These are phyloP conservation scores for Nigrospora osmanthi DNA, from an alignment of 2,329 filamentous ascomycete species.

Conservation along the genomic window DNA sequence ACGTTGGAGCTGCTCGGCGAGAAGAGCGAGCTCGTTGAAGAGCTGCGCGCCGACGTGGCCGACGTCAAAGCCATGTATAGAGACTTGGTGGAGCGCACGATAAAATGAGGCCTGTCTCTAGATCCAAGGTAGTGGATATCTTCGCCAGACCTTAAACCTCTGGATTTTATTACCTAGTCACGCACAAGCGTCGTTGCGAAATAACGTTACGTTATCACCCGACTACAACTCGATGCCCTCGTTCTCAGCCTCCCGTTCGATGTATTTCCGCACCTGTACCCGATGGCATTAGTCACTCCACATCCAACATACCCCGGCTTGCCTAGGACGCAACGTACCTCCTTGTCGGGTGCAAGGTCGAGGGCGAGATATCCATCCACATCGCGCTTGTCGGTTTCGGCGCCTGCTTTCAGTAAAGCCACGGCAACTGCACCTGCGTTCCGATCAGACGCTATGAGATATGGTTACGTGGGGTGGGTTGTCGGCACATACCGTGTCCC, in stretches of 20 bases:
- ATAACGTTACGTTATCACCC: no score
- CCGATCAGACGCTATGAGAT: neutral
- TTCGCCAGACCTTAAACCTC: no score
- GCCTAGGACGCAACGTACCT: slow-evolving; percentile 42
- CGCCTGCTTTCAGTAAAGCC: slow-evolving; percentile 73
- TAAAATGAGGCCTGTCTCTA: slow-evolving; percentile 42
- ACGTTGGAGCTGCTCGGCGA: slow-evolving; percentile 92
- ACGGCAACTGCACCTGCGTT: slow-evolving; percentile 68
- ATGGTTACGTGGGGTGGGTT: neutral
- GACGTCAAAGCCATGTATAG: slow-evolving; percentile 97
- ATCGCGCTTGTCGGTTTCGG: slow-evolving; percentile 73
- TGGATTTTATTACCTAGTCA: no score
- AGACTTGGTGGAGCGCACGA: slow-evolving; percentile 79
- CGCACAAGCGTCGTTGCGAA: no score
- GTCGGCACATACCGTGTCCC: slow-evolving; percentile 48
- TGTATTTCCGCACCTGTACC: slow-evolving; percentile 64
- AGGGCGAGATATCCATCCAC: slow-evolving; percentile 63
- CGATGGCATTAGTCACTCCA: no score
- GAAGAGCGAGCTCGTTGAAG: slow-evolving; percentile 92
- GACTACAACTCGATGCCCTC: slow-evolving; percentile 64
- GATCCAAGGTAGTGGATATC: neutral
- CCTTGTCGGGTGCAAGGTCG: slow-evolving; percentile 77
- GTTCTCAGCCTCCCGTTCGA: slow-evolving; percentile 68
- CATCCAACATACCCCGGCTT: no score
- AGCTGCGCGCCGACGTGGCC: slow-evolving; percentile 78